Conservation (phyloP, 345 rosid species). For the Aethionema arabicum region DNA sequence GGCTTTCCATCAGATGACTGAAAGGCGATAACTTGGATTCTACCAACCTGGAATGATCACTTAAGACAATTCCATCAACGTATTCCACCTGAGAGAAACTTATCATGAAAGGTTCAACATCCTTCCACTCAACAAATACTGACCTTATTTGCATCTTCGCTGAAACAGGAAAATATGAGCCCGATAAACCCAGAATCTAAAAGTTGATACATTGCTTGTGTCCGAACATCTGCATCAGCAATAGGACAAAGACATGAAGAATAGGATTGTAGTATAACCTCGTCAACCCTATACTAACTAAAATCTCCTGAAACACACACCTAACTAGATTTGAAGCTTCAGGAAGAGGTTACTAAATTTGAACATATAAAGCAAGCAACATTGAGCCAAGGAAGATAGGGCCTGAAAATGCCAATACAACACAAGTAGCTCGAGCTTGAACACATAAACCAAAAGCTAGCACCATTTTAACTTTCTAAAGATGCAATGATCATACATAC, state of each 20-base stretch:
- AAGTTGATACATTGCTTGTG: slow-evolving; percentile 98
- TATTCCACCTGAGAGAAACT: not conserved
- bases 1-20: slow-evolving; percentile 93
- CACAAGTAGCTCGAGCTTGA: not conserved
- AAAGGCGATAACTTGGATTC: slow-evolving; percentile 97
- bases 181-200: slow-evolving; percentile 97
- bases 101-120: not conserved
- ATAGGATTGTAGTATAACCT: not conserved
- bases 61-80: slow-evolving; percentile 5
- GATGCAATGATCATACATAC: slow-evolving; percentile 41
- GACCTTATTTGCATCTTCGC: slow-evolving; percentile 90
- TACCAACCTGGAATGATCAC: slow-evolving; percentile 68
- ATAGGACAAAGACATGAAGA: slow-evolving; percentile 12
- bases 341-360: too few relatives aligned
- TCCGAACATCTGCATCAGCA: slow-evolving; percentile 81
- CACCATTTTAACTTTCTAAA: not conserved
- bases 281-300: slow-evolving; percentile 4
- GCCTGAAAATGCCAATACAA: too few relatives aligned
- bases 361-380: too few relatives aligned
- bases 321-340: too few relatives aligned
- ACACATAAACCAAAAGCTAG: not conserved
- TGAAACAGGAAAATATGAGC: slow-evolving; percentile 89
- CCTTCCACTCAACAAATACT: not conserved
- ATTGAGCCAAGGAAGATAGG: too few relatives aligned
- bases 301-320: not conserved